Base-by-base conservation (phyloP, 495 filamentous ascomycete genomes). In the Pyrenula aspistea region DNA sequence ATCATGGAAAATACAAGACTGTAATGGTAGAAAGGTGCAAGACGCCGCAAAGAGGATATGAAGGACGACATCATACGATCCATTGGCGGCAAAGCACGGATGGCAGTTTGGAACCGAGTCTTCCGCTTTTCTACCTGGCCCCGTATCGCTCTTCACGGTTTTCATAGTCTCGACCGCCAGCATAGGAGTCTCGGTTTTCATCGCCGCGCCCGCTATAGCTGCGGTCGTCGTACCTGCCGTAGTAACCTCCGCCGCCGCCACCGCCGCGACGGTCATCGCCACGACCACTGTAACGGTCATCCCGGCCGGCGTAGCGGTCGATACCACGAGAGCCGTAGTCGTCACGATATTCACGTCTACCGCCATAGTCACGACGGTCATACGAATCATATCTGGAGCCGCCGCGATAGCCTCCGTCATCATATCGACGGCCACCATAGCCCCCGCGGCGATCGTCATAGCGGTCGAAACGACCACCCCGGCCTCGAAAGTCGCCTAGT, bases 251-350 rank as follows among this genome's bases (percentile, higher is more conserved):
- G 24, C 71, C 56, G 10, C 67, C 65, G 54, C 66, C 68, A 50
- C 66, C 69, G 49, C 68, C 64, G 23, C 72, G 68, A 57, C 74
- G 69, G 54, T 74, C 71, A 49, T 72, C 77, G 60, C 78, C 74
- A 60, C 78, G 74, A 56, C 80, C 73, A 62, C 75, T 71, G 63
- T 86, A 83, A 62, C 83, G 81, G 60, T 83, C 79, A 21, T 79
- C 73, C 49, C 81, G 77, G 56, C 77, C 75, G 54, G 77, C 77
- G 67, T 88, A 87, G 55, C 85, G 81, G 58, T 88, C 85, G 57
- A 81, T 77, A 55, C 81, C 83, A 66, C 81, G 78, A 60, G 83
- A 82, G 47, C 78, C 80, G 59, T 84, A 86, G 49, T 83, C 83
- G 62, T 85, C 83, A 62, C 77, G 69, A 68, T 71, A 61, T 49